phyloP scores from a whole-genome alignment of 768 basidiomycete genomes.

The Hericium alpestre region DNA sequence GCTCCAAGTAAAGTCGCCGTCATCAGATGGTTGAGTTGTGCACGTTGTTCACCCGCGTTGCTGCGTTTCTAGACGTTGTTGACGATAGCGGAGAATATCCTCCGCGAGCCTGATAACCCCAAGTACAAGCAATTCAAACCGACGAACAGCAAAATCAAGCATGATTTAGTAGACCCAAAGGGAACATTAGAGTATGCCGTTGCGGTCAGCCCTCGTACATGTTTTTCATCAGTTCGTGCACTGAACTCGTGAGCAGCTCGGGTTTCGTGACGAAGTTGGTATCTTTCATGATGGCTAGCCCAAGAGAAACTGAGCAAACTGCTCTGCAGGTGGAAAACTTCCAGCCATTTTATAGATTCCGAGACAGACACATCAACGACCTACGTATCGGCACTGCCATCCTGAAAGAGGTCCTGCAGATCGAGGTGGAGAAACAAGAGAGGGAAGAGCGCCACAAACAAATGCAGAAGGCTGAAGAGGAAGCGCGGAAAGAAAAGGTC shows the following conservation, averaged over 20 bases:
- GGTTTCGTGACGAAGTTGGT: constrained; percentile 59
- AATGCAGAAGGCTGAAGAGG: constrained; percentile 49
- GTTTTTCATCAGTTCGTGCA: background rate
- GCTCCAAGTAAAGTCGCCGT: constrained; percentile 40
- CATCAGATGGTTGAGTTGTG: background rate
- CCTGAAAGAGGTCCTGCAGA: constrained; percentile 48
- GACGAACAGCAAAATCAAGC: constrained; percentile 60
- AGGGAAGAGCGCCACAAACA: constrained; percentile 36
- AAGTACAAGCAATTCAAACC: constrained; percentile 70
- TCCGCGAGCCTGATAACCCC: constrained; percentile 60
- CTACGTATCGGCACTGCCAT: constrained; percentile 56
- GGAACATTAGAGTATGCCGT: constrained; percentile 75
- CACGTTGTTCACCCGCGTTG: constrained; percentile 8
- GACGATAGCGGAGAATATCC: constrained; percentile 61
- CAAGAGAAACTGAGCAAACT: background rate
- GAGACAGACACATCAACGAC: constrained; percentile 39
- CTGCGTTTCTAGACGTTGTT: constrained; percentile 42
- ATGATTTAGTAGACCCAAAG: constrained; percentile 54
- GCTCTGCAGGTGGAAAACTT: constrained; percentile 49
- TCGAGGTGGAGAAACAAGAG: constrained; percentile 40
- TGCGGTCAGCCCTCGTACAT: constrained; percentile 38
- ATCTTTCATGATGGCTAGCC: background rate
- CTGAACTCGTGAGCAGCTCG: constrained; percentile 36
- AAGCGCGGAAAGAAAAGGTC: constrained; percentile 44
- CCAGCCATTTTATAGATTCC: constrained; percentile 64